phyloP scores from a whole-genome alignment of 129 eudicot species.

The Deinandra increscens region DNA sequence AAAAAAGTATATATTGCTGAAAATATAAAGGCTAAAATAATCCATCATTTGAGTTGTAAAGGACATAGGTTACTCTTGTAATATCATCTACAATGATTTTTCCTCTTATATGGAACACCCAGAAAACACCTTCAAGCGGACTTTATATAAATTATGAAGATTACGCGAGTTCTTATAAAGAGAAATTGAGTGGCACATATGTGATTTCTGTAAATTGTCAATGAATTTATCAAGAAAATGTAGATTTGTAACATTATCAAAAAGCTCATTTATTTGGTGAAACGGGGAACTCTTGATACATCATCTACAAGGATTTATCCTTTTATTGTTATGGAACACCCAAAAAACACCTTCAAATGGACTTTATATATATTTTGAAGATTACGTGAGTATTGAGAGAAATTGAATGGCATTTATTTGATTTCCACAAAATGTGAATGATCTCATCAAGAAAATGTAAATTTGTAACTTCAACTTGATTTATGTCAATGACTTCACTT shows the following conservation, averaged over 20 bases:
- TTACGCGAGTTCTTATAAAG: neutral
- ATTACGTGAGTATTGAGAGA: too few relatives aligned
- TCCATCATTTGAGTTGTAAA: neutral
- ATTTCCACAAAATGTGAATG: too few relatives aligned
- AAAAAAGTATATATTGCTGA: neutral
- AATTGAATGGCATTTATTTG: too few relatives aligned
- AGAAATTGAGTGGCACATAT: neutral
- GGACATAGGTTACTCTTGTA: neutral
- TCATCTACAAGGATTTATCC: too few relatives aligned
- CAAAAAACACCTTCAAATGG: too few relatives aligned
- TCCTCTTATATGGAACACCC: neutral
- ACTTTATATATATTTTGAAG: too few relatives aligned
- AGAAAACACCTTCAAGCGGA: neutral
- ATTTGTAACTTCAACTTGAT: constrained; percentile 20
- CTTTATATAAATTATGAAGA: neutral
- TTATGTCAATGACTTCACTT: constrained; percentile 12
- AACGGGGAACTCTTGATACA: constrained; percentile 6
- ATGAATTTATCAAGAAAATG: neutral
- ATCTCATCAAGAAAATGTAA: too few relatives aligned
- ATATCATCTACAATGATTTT: neutral
- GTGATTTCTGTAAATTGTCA: neutral
- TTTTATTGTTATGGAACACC: too few relatives aligned
- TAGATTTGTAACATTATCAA: neutral
- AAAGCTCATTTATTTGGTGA: constrained; percentile 7
- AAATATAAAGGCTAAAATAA: neutral